Evolutionary conservation across 257 asterid species (phyloP), one percentile per base, ranked within the genome.

Genomic region (Nyctanthes arbortristis): DNA sequence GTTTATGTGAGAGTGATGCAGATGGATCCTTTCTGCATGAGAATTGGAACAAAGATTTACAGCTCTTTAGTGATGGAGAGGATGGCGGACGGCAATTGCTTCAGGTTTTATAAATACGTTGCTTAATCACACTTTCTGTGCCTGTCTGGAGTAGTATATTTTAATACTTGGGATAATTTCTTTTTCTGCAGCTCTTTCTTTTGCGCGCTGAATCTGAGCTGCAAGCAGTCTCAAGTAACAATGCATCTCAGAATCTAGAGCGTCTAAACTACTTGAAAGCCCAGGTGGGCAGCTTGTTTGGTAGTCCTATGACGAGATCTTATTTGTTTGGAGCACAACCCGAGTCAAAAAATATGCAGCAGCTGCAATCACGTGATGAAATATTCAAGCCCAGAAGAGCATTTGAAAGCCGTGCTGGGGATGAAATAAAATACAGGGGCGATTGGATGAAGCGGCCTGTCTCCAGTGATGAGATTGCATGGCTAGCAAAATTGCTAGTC

Each of bases 21-120:
- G 97, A 93, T 79, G 96, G 98, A n/a, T n/a, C n/a, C n/a, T n/a
- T n/a, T n/a, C n/a, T n/a, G 80, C 96, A 82, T 74, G 97, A 89
- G 70, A 93, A 93, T 81, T 91, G 98, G 97, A 93, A 89, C 89
- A 89, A 79, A 86, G 97, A 93, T 82, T 79, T 93, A 66, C 85
- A 79, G 30, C 95, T 93, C 43, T 93, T 93, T 75, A 84, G 91
- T 59, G 84, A 78, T 66, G 88, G 91, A 33, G 99, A 91, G 78
- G 97, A 91, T 68, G 97, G 99, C 54, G 99, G 99, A 18, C 93
- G 82, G 68, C 96, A 89, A 35, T 82, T 93, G 81, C 94, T 93
- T 77, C 97, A 93, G 99, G 99, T 93, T 49, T 54, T 63, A 35
- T 62, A 49, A 25, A 40, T 13, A 20, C 35, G 39, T 29, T 37